phyloP scores from a whole-genome alignment of 2,329 filamentous ascomycete genomes.

The Fonsecaea erecta region DNA sequence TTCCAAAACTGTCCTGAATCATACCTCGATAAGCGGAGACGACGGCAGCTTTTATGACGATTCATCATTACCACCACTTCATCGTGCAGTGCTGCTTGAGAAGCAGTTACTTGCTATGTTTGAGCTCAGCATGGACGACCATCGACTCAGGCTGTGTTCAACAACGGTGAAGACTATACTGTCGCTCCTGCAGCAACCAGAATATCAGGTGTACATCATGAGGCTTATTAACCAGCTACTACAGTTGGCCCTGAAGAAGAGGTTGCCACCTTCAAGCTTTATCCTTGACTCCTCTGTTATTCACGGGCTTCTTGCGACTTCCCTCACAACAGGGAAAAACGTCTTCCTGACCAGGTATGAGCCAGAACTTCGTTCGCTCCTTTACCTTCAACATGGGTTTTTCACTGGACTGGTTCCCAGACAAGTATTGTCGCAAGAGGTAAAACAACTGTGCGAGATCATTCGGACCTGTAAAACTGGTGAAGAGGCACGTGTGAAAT shows the following conservation, averaged over 20 bases:
- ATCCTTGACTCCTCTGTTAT: constrained; percentile 8
- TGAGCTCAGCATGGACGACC: constrained; percentile 14
- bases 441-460: constrained; percentile 42
- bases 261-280: background rate
- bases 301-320: background rate
- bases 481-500: constrained; percentile 46
- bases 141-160: constrained; percentile 12
- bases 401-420: constrained; percentile 26
- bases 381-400: constrained; percentile 33
- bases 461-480: constrained; percentile 51
- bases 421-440: constrained; percentile 13
- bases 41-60: constrained; percentile 28
- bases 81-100: constrained; percentile 35
- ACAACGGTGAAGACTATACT: constrained; percentile 11
- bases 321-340: background rate
- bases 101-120: constrained; percentile 30
- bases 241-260: constrained; percentile 16
- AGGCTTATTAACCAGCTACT: constrained; percentile 22
- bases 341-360: constrained; percentile 27
- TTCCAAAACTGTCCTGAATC: constrained; percentile 7
- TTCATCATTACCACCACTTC: constrained; percentile 22
- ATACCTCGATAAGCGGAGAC: background rate
- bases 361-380: constrained; percentile 18
- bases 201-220: constrained; percentile 24
- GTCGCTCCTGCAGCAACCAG: constrained; percentile 12